Evolutionary conservation across 331 rosid genomes (phyloP), one percentile per base, ranked within the genome.

Genomic region (Dryas integrifolia): DNA sequence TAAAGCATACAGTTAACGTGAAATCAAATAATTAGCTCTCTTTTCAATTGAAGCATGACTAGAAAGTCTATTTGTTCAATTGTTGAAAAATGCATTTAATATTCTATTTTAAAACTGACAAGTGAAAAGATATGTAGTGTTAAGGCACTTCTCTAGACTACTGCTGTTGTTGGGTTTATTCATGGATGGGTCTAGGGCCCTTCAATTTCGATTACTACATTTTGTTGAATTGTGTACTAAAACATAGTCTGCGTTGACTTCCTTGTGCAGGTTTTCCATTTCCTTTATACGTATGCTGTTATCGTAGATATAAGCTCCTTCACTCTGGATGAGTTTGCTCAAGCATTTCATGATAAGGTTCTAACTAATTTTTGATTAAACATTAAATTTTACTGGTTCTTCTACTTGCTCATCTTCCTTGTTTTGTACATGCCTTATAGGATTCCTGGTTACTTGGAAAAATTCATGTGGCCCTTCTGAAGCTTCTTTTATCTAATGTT

Each of bases 331-430:
- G 96, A 95, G 81, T 83, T 95, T 78, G 90, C 88, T 79, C 97
- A 90, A 84, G 88, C 99, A 67, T 88, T 95, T 88, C 93, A 87
- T 76, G 96, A 95, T 68, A 92, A 88, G 99, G 99, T 95, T 74
- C 72, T 67, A 75, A 70, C 71, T 80, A 70, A 47, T 85, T 79
- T 72, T 73, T 79, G 63, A 69, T 76, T 72, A 51, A 8, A 24
- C 65, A 71, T 69, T 75, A 48, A 51, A 47, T 49, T 35, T 1
- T 56, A 11, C 71, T 14, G 11, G 47, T 26, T 50, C 40, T 78
- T 59, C 21, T 72, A 59, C 59, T 65, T 59, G 50, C 75, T 69
- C 45, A 69, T 50, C 63, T 11, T 60, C 4, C 69, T 64, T 50
- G 24, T 46, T 56, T 50, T 44, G 40, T 59, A 16, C 61, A 44